Percentiles rank a stretch among this genome's conserved stretches.
Conservation (phyloP, 352 stramenopile genomes). For the Blastocystis sp. region DNA sequence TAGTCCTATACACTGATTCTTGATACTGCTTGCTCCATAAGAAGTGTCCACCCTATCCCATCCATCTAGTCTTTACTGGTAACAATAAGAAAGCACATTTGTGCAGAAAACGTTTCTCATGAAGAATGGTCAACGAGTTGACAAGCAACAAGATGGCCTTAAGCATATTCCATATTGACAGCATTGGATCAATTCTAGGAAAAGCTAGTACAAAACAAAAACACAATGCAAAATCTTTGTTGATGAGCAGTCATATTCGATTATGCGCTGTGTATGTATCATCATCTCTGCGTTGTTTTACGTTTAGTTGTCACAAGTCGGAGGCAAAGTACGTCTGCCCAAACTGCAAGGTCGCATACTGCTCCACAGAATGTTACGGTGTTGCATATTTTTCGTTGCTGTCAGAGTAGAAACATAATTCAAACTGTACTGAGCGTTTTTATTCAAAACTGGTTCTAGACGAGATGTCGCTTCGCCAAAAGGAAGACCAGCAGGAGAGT, state of each 20-base stretch:
- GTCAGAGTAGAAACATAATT: constrained; percentile 50
- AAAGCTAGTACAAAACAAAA: not conserved
- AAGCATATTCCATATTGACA: constrained; percentile 78
- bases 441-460: constrained; percentile 41
- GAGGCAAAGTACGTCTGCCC: constrained; percentile 54
- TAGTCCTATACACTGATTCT: constrained; percentile 78
- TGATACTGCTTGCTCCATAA: constrained; percentile 73
- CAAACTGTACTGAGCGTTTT: constrained; percentile 45
- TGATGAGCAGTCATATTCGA: not conserved
- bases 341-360: constrained; percentile 44
- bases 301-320: constrained; percentile 1
- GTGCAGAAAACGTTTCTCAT: constrained; percentile 78
- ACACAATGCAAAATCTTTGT: not conserved
- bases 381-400: not conserved
- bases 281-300: not conserved
- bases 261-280: not conserved
- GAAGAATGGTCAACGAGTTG: constrained; percentile 76
- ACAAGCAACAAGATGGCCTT: constrained; percentile 76
- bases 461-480: constrained; percentile 29
- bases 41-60: constrained; percentile 76
- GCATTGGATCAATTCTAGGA: constrained; percentile 65
- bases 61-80: constrained; percentile 67
- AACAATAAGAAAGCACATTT: constrained; percentile 68
- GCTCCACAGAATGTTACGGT: constrained; percentile 30
- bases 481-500: constrained; percentile 53